Conservation (phyloP, 202 grass and related monocot genomes). For the Tripidium arundinaceum region DNA sequence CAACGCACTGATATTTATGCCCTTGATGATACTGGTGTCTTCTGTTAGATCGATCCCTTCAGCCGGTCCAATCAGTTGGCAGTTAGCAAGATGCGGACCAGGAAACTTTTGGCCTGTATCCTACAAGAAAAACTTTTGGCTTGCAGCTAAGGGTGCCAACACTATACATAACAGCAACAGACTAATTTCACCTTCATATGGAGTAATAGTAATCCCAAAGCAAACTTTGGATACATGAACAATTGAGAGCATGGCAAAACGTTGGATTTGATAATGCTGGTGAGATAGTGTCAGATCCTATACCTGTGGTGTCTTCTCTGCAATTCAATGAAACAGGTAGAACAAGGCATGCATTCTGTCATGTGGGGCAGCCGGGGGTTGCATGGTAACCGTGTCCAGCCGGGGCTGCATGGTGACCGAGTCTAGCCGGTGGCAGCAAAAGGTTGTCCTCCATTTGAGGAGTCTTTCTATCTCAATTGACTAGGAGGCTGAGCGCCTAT, state of each 20-base stretch:
- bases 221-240: background rate
- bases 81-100: slow-evolving; percentile 20
- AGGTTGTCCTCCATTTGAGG: too few relatives aligned
- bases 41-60: slow-evolving; percentile 21
- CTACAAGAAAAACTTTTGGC: background rate
- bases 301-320: background rate
- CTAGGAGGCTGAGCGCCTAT: too few relatives aligned
- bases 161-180: background rate
- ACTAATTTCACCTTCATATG: background rate
- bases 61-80: background rate
- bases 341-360: background rate
- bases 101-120: slow-evolving; percentile 8
- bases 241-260: background rate
- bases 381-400: too few relatives aligned
- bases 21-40: slow-evolving; percentile 1
- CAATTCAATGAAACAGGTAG: background rate
- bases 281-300: background rate
- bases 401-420: too few relatives aligned
- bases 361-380: too few relatives aligned
- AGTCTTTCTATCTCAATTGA: too few relatives aligned
- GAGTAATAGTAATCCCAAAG: background rate
- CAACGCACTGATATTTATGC: slow-evolving; percentile 32
- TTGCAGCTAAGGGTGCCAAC: background rate
- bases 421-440: too few relatives aligned
- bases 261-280: background rate